phyloP scores from a whole-genome alignment of 768 basidiomycete genomes.

The Lenzites betulinus region DNA sequence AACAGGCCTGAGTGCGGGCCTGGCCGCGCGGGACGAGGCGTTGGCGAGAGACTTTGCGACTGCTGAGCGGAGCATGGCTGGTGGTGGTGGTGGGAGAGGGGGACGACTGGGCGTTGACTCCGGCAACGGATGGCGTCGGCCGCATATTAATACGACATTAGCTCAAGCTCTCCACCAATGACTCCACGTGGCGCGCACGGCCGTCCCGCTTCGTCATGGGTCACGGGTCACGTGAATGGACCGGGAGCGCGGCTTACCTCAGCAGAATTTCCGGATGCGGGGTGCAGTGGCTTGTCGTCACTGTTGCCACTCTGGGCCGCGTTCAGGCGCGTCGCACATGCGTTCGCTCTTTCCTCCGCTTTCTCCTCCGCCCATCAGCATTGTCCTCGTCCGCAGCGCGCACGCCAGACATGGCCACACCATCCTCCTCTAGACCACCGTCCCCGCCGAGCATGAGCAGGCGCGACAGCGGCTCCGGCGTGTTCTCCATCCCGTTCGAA shows the following conservation, averaged over 20 bases:
- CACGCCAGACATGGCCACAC: constrained; percentile 16
- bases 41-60: constrained; percentile 52
- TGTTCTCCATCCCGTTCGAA: constrained; percentile 72
- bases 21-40: constrained; percentile 44
- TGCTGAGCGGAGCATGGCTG: constrained; percentile 72
- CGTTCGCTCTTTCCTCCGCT: constrained; percentile 8
- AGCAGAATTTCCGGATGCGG: constrained; percentile 6
- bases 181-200: constrained; percentile 9
- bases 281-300: constrained; percentile 1
- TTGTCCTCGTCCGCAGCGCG: not conserved
- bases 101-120: constrained; percentile 11
- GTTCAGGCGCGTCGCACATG: constrained; percentile 23
- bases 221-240: not conserved
- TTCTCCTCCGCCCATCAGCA: not conserved
- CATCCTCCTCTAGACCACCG: constrained; percentile 37
- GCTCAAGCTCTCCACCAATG: constrained; percentile 12
- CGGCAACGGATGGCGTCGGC: constrained; percentile 19
- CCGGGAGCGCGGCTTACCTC: not conserved
- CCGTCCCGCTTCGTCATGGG: not conserved
- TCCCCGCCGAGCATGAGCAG: constrained; percentile 36
- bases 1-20: constrained; percentile 48
- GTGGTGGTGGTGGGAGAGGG: constrained; percentile 36
- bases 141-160: constrained; percentile 11
- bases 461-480: constrained; percentile 43
- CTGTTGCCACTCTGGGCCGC: constrained; percentile 15